Percentiles rank a stretch among this genome's conserved stretches.
Conservation (phyloP, 2,329 filamentous ascomycete genomes). For the Simplicillium aogashimaense region DNA sequence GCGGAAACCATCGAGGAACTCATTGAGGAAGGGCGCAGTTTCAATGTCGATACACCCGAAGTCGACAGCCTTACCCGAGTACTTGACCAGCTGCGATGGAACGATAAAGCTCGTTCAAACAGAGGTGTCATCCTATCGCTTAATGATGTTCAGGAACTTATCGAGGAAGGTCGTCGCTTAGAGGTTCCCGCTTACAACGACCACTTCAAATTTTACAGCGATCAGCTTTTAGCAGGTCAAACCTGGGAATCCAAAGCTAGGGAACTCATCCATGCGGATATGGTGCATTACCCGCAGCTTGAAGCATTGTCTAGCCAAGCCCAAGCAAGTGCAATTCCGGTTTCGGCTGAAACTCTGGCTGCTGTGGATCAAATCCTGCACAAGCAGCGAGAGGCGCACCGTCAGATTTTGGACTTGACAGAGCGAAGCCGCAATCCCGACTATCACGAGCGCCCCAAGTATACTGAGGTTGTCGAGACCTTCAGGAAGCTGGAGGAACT, state of each 20-base stretch:
- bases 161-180: constrained; percentile 67
- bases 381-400: constrained; percentile 91
- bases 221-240: constrained; percentile 67
- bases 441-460: constrained; percentile 71
- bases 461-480: constrained; percentile 81
- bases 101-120: constrained; percentile 60
- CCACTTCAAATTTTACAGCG: constrained; percentile 64
- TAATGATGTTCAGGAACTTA: constrained; percentile 67
- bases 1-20: constrained; percentile 77
- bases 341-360: constrained; percentile 69
- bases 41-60: constrained; percentile 87
- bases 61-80: constrained; percentile 72
- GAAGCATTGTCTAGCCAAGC: constrained; percentile 86
- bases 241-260: constrained; percentile 89
- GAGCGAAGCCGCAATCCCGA: constrained; percentile 68
- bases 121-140: constrained; percentile 60
- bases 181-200: constrained; percentile 74
- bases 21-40: constrained; percentile 78
- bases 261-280: constrained; percentile 84
- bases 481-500: constrained; percentile 80
- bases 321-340: constrained; percentile 57
- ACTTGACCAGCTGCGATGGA: constrained; percentile 82
- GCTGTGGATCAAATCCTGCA: constrained; percentile 85
- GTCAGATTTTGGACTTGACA: constrained; percentile 73
- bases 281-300: constrained; percentile 87